These are phyloP conservation scores for Diplodia sapinea DNA, from an alignment of 2,329 filamentous ascomycete species.

Conservation along the genomic window DNA sequence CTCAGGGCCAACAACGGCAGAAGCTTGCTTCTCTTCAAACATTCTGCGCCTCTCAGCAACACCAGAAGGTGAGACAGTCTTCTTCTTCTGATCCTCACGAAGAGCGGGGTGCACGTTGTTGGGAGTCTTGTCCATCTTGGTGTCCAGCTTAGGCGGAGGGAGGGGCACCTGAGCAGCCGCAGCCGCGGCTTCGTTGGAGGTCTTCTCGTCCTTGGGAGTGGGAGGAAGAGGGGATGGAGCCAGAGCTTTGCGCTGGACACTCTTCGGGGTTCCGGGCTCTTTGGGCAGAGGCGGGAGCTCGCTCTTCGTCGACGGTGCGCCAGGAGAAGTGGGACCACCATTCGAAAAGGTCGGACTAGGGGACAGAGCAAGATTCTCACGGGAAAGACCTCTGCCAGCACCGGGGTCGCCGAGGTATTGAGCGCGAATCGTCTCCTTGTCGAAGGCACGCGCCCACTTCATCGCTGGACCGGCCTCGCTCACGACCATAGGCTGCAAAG, in stretches of 20 bases:
- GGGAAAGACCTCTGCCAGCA: constrained; percentile 69
- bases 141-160: constrained; percentile 34
- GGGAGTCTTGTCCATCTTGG: constrained; percentile 18
- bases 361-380: constrained; percentile 48
- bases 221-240: constrained; percentile 37
- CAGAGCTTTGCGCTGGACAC: constrained; percentile 36
- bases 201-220: constrained; percentile 4
- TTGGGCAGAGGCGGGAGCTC: constrained; percentile 52
- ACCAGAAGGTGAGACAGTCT: constrained; percentile 33
- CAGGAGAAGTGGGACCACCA: constrained; percentile 5
- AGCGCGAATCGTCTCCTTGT: constrained; percentile 83
- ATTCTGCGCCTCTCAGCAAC: constrained; percentile 28
- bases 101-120: constrained; percentile 52
- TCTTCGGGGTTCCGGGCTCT: constrained; percentile 34
- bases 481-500: constrained; percentile 81
- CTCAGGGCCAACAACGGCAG: constrained; percentile 32
- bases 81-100: constrained; percentile 36
- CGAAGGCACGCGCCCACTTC: constrained; percentile 97
- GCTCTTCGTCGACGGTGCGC: constrained; percentile 38
- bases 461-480: constrained; percentile 89
- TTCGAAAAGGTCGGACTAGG: constrained; percentile 27
- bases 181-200: constrained; percentile 5
- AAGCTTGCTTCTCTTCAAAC: constrained; percentile 27
- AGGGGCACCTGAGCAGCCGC: constrained; percentile 44
- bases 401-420: constrained; percentile 80